Base-by-base conservation (phyloP, 108 stramenopile species). In the Fragilariopsis cylindrus region DNA sequence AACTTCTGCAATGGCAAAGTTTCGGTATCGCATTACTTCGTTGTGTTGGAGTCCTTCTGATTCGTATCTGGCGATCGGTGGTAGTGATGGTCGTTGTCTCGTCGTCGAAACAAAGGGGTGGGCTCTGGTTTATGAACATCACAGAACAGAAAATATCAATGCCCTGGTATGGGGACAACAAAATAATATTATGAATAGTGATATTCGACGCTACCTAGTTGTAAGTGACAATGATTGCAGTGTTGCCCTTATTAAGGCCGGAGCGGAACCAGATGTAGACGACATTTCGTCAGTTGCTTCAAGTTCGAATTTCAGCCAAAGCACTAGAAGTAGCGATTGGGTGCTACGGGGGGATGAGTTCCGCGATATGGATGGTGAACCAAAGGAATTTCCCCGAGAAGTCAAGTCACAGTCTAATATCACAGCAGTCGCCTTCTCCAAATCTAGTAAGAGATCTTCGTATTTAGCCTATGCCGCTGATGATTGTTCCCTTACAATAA, bases 101-200 rank as follows among this genome's bases (percentile, higher is more conserved):
- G 16, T 87, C 45, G 60, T 82, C 4, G 86, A 87, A 58, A 84
- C 83, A 47, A 79, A 75, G 50, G 64, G 63, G 3, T 86, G 48
- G 48, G 65, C 85, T 12, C 62, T 76, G 5, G 79, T 86, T 15
- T 73, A 86, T 40, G 77, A 83, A 69, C 65, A 83, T 41, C 79
- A 78, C 19, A 44, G 82, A 15, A 16, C 57, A 3, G 67, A 49
- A 8, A 21, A 54, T 5, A 69, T 83, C 4, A 43, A 72, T 46
- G 44, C 56, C 58, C 16, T 86, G 19, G 72, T 54, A 11, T 86
- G 85, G 85, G 73, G 73, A 4, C 67, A 78, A 41, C 60, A 67
- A 65, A 60, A 41, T 12, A 39, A 60, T 11, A 30, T 60, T 16
- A 30, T 18, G 4, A 63, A 57, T 50, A 30, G 70, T 47, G 71